Percentiles rank a stretch among this genome's conserved stretches.
Conservation (phyloP, 1,284 basidiomycete genomes). For the Fomitopsis pinicola region DNA sequence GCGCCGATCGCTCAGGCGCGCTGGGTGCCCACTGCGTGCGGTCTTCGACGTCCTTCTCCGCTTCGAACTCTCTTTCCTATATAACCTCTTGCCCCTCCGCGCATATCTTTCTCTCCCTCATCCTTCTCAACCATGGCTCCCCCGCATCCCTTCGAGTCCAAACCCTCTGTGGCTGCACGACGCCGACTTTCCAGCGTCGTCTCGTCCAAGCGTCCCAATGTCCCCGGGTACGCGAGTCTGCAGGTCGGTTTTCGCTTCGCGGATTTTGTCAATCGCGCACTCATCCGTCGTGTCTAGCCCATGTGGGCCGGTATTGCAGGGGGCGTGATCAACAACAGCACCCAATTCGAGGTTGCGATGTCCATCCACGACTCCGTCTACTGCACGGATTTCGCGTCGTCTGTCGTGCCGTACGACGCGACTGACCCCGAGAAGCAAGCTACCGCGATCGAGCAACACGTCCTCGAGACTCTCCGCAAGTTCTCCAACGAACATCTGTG, state of each 20-base stretch:
- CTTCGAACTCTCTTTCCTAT: slow-evolving; percentile 5
- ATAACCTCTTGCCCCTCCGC: slow-evolving; percentile 15
- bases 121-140: slow-evolving; percentile 35
- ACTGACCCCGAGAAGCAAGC: slow-evolving; percentile 48
- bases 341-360: slow-evolving; percentile 63
- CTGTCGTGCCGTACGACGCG: slow-evolving; percentile 43
- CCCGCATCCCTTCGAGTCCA: slow-evolving; percentile 50
- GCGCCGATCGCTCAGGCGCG: neutral
- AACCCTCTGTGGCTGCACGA: slow-evolving; percentile 54
- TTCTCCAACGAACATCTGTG: slow-evolving; percentile 72
- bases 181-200: slow-evolving; percentile 62
- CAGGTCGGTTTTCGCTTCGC: slow-evolving; percentile 40
- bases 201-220: slow-evolving; percentile 45
- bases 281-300: slow-evolving; percentile 41
- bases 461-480: slow-evolving; percentile 57
- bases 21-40: neutral
- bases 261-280: slow-evolving; percentile 12
- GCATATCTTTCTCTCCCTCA: slow-evolving; percentile 6
- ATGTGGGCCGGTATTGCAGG: slow-evolving; percentile 83
- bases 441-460: slow-evolving; percentile 54
- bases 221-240: slow-evolving; percentile 53
- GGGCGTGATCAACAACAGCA: slow-evolving; percentile 49
- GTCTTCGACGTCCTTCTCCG: neutral
- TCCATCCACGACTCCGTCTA: slow-evolving; percentile 81
- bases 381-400: slow-evolving; percentile 66